Evolutionary conservation across 306 rosid genomes (phyloP), one percentile per base, ranked within the genome.

Genomic region (Glycine latifolia): DNA sequence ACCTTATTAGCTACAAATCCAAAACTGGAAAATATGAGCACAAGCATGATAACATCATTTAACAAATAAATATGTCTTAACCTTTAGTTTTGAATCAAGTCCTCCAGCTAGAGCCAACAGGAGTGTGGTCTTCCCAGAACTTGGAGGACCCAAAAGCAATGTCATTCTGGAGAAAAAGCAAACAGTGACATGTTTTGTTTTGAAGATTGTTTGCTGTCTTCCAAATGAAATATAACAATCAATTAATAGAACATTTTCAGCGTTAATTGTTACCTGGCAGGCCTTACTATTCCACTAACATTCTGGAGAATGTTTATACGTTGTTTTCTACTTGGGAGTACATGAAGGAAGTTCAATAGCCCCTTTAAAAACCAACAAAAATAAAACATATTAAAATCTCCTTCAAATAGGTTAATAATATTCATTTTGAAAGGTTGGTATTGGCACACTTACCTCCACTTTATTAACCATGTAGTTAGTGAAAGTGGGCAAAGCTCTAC

Each of bases 131-230:
- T 91, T 95, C 16, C 98, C 97, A 16, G 97, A 89, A 58, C 94
- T 88, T 52, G 97, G 98, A 70, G 98, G 91, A 14, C 97, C 98
- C 86, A 92, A 73, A 73, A 92, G 97, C 74, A 92, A 87, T 56
- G 97, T 92, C 92, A 92, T 87, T 82, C 97, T 86, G 60, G 4
- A 62, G 54, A 69, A n/a, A 17, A 49, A 6, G 14, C 12, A 77
- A 73, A 62, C 10, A 41, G 31, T 53, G 33, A 61, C 39, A 12
- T 56, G 61, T 43, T 68, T 37, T 37, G 1, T 16, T 47, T 11
- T 6, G 47, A 60, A 47, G 11, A 8, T 53, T 60, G 61, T 15
- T 26, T 49, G n/a, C 2, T 26, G 31, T 26, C 31, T 50, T 35
- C 48, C 16, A 46, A 60, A 59, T 60, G 41, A 49, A 8, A 77